Evolutionary conservation across 331 rosid species (phyloP).

Genomic region (Phaseolus coccineus): DNA sequence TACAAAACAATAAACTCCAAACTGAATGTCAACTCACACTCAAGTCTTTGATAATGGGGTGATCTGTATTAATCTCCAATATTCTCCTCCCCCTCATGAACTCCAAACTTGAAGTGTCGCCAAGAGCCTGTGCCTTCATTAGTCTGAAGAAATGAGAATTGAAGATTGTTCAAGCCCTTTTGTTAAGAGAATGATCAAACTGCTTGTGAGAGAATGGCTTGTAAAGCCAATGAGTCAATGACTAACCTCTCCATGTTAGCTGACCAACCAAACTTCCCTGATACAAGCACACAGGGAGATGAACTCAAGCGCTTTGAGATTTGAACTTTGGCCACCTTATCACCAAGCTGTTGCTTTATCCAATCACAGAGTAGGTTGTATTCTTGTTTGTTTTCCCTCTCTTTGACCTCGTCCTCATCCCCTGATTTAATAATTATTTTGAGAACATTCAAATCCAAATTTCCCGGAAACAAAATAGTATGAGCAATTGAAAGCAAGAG

Average conservation of each 20-base stretch:
- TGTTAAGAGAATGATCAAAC: background rate
- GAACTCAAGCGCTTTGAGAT: conserved; percentile 96
- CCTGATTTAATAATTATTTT: conserved; percentile 56
- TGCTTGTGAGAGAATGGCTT: background rate
- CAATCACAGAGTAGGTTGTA: conserved; percentile 93
- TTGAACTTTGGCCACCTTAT: conserved; percentile 94
- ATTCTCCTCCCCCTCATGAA: conserved; percentile 99
- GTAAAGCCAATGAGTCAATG: background rate
- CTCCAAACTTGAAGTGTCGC: conserved; percentile 92
- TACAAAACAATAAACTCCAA: conserved; percentile 6
- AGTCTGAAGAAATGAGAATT: conserved; percentile 61
- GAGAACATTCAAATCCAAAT: conserved; percentile 33
- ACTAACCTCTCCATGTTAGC: conserved; percentile 98
- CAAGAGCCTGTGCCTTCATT: conserved; percentile 99
- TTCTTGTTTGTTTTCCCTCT: conserved; percentile 84
- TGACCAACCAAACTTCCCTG: conserved; percentile 99
- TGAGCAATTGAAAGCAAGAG: background rate
- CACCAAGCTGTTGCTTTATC: conserved; percentile 98
- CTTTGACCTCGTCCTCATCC: conserved; percentile 91
- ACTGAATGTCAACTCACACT: conserved; percentile 59
- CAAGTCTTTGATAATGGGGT: conserved; percentile 87
- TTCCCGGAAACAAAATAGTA: background rate
- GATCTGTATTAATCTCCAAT: conserved; percentile 94
- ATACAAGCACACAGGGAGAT: conserved; percentile 99
- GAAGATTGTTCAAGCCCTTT: conserved; percentile 1